phyloP scores from a whole-genome alignment of 352 stramenopile species.

The Plasmopara halstedii region DNA sequence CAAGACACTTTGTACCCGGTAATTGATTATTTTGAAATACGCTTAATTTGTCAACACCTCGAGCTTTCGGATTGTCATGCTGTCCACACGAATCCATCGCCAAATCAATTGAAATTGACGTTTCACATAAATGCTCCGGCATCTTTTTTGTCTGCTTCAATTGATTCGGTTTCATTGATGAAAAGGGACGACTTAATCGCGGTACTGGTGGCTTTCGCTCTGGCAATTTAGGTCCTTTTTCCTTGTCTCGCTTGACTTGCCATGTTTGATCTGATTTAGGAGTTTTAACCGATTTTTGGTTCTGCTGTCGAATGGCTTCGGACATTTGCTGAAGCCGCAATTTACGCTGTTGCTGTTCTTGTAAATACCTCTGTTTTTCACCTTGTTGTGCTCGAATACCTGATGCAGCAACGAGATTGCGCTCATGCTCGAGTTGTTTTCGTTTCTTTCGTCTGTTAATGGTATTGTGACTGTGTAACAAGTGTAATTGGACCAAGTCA shows the following conservation, averaged over 20 bases:
- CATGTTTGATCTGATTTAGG: neutral
- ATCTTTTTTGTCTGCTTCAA: constrained; percentile 7
- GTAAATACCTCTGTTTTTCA: constrained; percentile 15
- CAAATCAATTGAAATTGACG: constrained; percentile 8
- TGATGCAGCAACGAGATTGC: constrained; percentile 31
- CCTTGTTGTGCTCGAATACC: constrained; percentile 32
- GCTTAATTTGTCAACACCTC: too few species aligned
- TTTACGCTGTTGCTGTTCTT: constrained; percentile 32
- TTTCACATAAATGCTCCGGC: neutral
- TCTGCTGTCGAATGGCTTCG: constrained; percentile 42
- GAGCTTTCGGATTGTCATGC: too few species aligned
- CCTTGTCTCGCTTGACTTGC: neutral
- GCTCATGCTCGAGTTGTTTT: constrained; percentile 34
- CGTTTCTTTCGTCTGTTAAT: constrained; percentile 22
- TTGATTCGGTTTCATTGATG: constrained; percentile 1
- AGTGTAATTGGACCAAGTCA: constrained; percentile 36
- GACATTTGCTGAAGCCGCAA: constrained; percentile 41
- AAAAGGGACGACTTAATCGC: constrained; percentile 24
- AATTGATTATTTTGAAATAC: too few species aligned
- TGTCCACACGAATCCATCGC: too few species aligned
- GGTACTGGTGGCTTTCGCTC: constrained; percentile 51
- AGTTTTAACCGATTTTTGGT: constrained; percentile 21
- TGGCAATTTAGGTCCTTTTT: constrained; percentile 9
- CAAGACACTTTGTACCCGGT: too few species aligned
- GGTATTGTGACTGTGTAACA: constrained; percentile 26